Evolutionary conservation across 129 eudicot species (phyloP), one percentile per base, ranked within the genome.

Genomic region (Tanacetum coccineum): DNA sequence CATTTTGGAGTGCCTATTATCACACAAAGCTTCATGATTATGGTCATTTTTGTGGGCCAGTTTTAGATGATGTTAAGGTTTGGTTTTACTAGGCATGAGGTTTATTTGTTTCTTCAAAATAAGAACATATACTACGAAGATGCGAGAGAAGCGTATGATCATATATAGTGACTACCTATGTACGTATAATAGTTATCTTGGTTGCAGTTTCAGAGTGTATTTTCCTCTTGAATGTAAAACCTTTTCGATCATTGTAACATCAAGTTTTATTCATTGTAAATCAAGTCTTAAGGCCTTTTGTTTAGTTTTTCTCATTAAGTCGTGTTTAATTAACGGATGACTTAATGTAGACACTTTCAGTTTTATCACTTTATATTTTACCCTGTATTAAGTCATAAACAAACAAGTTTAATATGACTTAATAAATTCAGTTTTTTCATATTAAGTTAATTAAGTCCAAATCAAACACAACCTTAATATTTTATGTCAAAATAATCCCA

Each of bases 41-140:
- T 63, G 82, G 82, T 48, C 68, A 74, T 65, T 45, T 77, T 7
- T 83, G 88, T 74, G 88, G 88, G 26, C 88, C 88, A 61, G 83
- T 83, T 26, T 8, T 83, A 52, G 88, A 83, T 74, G 67, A 80
- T 72, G 88, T 83, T 62, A 74, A 63, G 70, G 85, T 83, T 74
- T 72, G 76, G 76, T 72, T 13, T 72, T 72, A 51, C 54, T 72
- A 72, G 76, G 62, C 18, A 36, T 30, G 5, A n/a, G 28, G 60
- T 51, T 21, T 66, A 30, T 51, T 51, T 51, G 19, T 6, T 39
- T 28, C 4, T 40, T 51, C 6, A 26, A 26, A 66, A 28, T 28
- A 50, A 28, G 8, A 50, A 9, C 1, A 51, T 9, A 65, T 28
- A 67, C 48, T 32, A 28, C 18, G 48, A 50, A 25, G 58, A 67